Conservation (phyloP, 208 protist genomes). For the Acanthamoeba royreba region DNA sequence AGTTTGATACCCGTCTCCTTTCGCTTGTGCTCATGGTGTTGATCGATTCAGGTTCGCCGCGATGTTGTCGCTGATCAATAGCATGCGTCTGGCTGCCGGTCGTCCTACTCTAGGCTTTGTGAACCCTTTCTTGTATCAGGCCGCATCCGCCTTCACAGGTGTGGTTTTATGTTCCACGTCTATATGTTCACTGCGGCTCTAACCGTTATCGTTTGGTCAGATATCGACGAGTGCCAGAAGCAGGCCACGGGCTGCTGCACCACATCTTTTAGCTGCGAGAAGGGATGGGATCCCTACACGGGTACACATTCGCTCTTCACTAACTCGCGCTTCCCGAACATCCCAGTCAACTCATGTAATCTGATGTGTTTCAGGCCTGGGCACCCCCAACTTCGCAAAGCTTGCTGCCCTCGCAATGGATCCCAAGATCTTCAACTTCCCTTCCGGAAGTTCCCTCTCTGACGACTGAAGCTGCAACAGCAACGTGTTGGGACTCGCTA, state of each 20-base stretch:
- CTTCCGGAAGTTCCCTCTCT: too few relatives aligned
- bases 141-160: background rate
- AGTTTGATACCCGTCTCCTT: background rate
- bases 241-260: background rate
- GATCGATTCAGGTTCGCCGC: slow-evolving; percentile 49
- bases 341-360: background rate
- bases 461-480: too few relatives aligned
- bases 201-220: background rate
- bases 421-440: background rate
- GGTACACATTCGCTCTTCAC: background rate
- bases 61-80: slow-evolving; percentile 60
- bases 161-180: background rate
- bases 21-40: background rate
- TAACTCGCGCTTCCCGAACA: background rate
- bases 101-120: slow-evolving; percentile 49
- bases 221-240: background rate
- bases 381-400: background rate
- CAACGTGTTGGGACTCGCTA: too few relatives aligned
- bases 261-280: background rate
- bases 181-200: background rate
- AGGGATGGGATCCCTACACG: background rate
- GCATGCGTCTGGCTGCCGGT: background rate
- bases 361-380: background rate
- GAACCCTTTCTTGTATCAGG: slow-evolving; percentile 63
- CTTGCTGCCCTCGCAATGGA: background rate